Evolutionary conservation across 768 basidiomycete species (phyloP), one percentile per base, ranked within the genome.

Genomic region (Phylloporus sp.): DNA sequence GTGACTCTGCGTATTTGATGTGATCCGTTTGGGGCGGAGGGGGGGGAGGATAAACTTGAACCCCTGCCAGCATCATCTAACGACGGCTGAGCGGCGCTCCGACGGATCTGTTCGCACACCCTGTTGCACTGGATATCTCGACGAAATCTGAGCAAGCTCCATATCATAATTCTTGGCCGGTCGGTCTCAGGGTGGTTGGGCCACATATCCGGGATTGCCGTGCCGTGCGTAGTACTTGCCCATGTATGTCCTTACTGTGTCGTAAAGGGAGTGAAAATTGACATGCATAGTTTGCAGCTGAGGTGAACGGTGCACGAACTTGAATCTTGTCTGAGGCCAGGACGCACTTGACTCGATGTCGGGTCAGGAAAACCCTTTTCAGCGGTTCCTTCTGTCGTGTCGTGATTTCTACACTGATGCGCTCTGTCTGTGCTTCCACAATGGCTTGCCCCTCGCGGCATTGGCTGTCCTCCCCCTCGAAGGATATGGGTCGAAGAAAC

Each of bases 221-320:
- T 79, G 69, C 49, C 77, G 61, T 42, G 69, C 70, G 62, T 80
- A 84, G 27, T 57, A 76, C 6, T 69, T 67, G 23, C 87, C 82
- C 38, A 86, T 77, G 38, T 81, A 77, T 17, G 66, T 69, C 34
- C 80, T n/a, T n/a, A n/a, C n/a, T n/a, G 74, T 26, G 77, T 75
- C 82, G 84, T 84, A 62, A 84, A 89, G 3, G 84, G 86, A 64
- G n/a, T 88, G 76, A 20, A 79, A 59, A 55, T 81, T 76, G 44
- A 78, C 74, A 73, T 77, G 34, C 49, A 29, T 36, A 47, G 29
- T 39, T 51, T 23, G 45, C 13, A 36, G 22, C 37, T 34, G 48
- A 44, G 48, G 48, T 34, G 36, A 31, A 52, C 24, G 41, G 22
- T 24, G 28, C 39, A 37, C 39, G n/a, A 9, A 35, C 14, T 28